These are phyloP conservation scores for Puccinia triticina DNA, from an alignment of 1,284 basidiomycete species.

Conservation along the genomic window DNA sequence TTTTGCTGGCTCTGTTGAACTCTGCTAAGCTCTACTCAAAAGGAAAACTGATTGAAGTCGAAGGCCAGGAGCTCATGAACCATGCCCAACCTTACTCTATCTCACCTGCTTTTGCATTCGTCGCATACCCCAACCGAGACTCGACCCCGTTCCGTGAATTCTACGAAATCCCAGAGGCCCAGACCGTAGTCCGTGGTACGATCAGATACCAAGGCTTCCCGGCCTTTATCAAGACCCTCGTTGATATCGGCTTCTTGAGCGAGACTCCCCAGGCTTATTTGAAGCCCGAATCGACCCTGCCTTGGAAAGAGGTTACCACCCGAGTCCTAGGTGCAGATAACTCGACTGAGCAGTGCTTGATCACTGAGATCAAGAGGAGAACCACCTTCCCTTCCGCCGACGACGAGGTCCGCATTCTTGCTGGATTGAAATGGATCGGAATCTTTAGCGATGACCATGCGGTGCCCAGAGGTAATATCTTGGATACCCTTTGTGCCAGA, in stretches of 20 bases:
- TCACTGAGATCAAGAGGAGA: slow-evolving; percentile 72
- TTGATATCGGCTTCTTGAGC: slow-evolving; percentile 85
- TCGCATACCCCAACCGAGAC: slow-evolving; percentile 97
- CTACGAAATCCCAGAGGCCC: slow-evolving; percentile 90
- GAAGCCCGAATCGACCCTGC: slow-evolving; percentile 67
- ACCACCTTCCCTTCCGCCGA: slow-evolving; percentile 72
- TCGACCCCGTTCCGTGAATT: slow-evolving; percentile 78
- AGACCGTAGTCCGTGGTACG: slow-evolving; percentile 90
- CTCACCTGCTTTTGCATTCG: slow-evolving; percentile 91
- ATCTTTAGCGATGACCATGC: slow-evolving; percentile 77
- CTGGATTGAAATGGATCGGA: slow-evolving; percentile 90
- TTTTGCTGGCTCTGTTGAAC: slow-evolving; percentile 92
- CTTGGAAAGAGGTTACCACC: slow-evolving; percentile 79
- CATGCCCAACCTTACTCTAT: slow-evolving; percentile 92
- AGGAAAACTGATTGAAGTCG: slow-evolving; percentile 70
- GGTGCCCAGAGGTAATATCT: slow-evolving; percentile 73
- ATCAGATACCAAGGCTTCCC: slow-evolving; percentile 97
- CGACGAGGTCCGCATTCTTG: slow-evolving; percentile 75
- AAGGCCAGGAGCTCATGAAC: slow-evolving; percentile 74
- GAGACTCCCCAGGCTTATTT: slow-evolving; percentile 78
- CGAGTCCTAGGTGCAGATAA: slow-evolving; percentile 75
- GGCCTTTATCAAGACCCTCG: slow-evolving; percentile 87
- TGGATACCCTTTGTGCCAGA: slow-evolving; percentile 90
- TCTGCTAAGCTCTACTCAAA: slow-evolving; percentile 77
- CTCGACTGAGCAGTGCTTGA: slow-evolving; percentile 74